Conservation (phyloP, 495 filamentous ascomycete genomes). For the Rusavskia elegans region DNA sequence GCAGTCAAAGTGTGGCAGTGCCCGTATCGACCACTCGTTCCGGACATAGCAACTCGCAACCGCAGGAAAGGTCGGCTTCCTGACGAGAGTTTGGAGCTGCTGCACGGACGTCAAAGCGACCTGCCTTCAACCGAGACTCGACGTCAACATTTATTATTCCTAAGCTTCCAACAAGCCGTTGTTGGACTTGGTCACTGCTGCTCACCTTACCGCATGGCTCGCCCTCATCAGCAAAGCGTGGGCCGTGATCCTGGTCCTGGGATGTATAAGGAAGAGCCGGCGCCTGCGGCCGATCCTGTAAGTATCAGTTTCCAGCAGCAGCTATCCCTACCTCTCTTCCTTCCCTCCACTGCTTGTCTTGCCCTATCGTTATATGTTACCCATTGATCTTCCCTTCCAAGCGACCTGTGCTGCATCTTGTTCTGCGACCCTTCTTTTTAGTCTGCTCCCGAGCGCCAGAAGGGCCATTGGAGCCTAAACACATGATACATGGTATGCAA, state of each 20-base stretch:
- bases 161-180: background rate
- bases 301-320: conserved; percentile 3
- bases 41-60: background rate
- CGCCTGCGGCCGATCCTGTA: conserved; percentile 11
- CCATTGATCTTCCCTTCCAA: background rate
- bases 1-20: background rate
- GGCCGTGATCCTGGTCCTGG: conserved; percentile 1
- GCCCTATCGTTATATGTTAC: background rate
- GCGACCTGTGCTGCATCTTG: background rate
- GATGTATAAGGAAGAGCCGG: conserved; percentile 11
- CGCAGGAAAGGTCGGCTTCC: background rate
- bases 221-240: background rate
- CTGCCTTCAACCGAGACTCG: background rate
- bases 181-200: background rate
- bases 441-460: background rate
- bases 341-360: background rate
- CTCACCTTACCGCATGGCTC: background rate
- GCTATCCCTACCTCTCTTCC: background rate
- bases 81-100: background rate
- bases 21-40: background rate
- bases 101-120: conserved; percentile 1
- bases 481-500: conserved; percentile 4
- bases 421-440: background rate
- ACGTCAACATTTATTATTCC: background rate
- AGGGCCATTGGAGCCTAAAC: background rate